Base-by-base conservation (phyloP, 768 basidiomycete genomes). In the Hydnomerulius pinastri region DNA sequence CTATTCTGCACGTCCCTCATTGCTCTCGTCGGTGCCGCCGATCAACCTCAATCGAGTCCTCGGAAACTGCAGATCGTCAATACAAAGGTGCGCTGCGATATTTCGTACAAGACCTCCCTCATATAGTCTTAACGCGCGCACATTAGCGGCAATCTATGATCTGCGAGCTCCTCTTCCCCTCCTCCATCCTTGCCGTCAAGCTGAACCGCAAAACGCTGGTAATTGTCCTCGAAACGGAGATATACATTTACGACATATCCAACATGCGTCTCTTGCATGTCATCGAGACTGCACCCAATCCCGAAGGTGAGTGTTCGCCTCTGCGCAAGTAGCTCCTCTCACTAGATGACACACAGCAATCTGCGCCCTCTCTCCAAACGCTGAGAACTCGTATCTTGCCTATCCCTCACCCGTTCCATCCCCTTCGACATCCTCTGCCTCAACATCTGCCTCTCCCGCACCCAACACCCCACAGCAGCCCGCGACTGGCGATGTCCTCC, bases 211-310 rank as follows among this genome's bases (percentile, higher is more conserved):
- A 97, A 71, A 90, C 93, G 0, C 82, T 99, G 39, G 92, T 98
- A 25, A 94, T 99, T 60, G 89, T 98, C 6, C 81, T 99, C 42
- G 97, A 98, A 66, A 82, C 82, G n/a, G 95, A 98, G 69, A 98
- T 99, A 39, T 99, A 99, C 74, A 93, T 98, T 43, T 98, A 98
- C 65, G 97, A 99, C 67, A 98, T 98, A 62, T 91, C 88, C 41
- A 99, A 98, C 58, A 98, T 99, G 97, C 87, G 94, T 50, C 79
- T 99, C 23, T 72, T 97, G 32, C 96, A 98, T 68, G 96, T 98
- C 33, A 95, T 98, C 38, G 97, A 99, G 74, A 98, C 97, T 0
- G 87, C 90, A 7, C 83, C 92, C 0, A 99, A 99, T 67, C 93
- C 96, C 2, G 89, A 97, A 64, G 95, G 95, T 92, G 69, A 57